Evolutionary conservation across 2,329 filamentous ascomycete genomes (phyloP).

Genomic region (Monosporascus sp.): DNA sequence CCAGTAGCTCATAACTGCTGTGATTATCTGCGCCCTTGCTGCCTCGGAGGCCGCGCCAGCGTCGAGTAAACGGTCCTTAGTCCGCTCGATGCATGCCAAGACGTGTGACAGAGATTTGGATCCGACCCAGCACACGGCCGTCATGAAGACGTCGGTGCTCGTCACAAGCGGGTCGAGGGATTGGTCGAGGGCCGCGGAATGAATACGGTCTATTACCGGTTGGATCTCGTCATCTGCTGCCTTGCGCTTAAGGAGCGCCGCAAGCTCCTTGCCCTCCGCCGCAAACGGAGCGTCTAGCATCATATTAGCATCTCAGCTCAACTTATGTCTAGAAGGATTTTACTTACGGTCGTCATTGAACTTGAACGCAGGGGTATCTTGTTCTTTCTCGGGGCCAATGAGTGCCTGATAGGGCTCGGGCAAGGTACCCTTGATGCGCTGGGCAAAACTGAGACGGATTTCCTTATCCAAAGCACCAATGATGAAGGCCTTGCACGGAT

Average conservation of each 20-base stretch:
- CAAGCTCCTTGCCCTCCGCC: slow-evolving; percentile 76
- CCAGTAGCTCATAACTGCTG: slow-evolving; percentile 90
- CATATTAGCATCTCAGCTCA: slow-evolving; percentile 11
- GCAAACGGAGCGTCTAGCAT: slow-evolving; percentile 69
- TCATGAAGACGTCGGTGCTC: slow-evolving; percentile 93
- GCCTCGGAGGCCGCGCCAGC: slow-evolving; percentile 69
- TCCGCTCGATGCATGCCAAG: slow-evolving; percentile 90
- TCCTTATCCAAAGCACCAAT: slow-evolving; percentile 89
- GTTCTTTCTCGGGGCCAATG: slow-evolving; percentile 82
- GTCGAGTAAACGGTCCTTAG: slow-evolving; percentile 79
- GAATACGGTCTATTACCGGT: slow-evolving; percentile 71
- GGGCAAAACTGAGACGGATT: slow-evolving; percentile 91
- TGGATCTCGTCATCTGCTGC: slow-evolving; percentile 83
- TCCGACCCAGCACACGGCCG: slow-evolving; percentile 85
- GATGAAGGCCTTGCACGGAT: slow-evolving; percentile 93
- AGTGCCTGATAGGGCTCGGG: slow-evolving; percentile 76
- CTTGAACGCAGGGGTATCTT: slow-evolving; percentile 95
- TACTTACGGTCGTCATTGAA: slow-evolving; percentile 67
- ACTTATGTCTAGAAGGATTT: slow-evolving; percentile 1
- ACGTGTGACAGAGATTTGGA: slow-evolving; percentile 96
- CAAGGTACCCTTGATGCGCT: slow-evolving; percentile 89
- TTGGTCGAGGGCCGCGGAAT: slow-evolving; percentile 66
- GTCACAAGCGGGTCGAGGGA: slow-evolving; percentile 73
- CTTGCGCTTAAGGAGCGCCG: slow-evolving; percentile 75
- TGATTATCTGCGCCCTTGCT: slow-evolving; percentile 82